Base-by-base conservation (phyloP, 257 asterid genomes). In the Fraxinus pennsylvanica region DNA sequence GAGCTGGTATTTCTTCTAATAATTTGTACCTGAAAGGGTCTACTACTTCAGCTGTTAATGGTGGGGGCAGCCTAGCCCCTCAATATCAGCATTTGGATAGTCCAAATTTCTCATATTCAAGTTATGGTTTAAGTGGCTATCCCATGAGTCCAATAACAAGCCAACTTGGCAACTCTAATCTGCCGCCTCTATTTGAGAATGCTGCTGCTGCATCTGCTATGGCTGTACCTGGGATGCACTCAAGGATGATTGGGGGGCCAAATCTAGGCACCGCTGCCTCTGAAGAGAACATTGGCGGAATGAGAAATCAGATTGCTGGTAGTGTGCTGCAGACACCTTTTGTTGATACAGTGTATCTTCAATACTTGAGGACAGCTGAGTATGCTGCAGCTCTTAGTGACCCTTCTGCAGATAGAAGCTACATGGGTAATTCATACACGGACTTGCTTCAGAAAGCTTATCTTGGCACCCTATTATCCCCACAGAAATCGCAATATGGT, bases 191-290 rank as follows among this genome's bases (percentile, higher is more conserved):
- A 80, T 93, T 91, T 79, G 97, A 91, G 87, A 96, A 92, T 84
- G 99, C 98, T 85, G 99, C 96, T 79, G 95, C 89, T 36, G 95
- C 89, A 50, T 90, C 98, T 47, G 99, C 93, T 30, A 80, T 93
- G 93, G 97, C 80, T 76, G 83, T 84, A 30, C 93, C 96, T 67
- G 97, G 96, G 41, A 86, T 90, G 89, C 97, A 92, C 80, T 82
- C 97, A 33, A 86, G 94, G 80, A 82, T 93, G 85, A 80, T 88
- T 66, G 93, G 89, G 5, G 98, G 87, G 72, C 83, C 97, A 27
- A 88, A 82, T 82, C 74, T 91, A 13, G 87, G 92, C 52, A 85
- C 91, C 76, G 89, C 91, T 73, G 82, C 84, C 63, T 68, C 84
- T 14, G 96, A 88, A 27, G 92, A 88, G 75, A 90, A 79, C 78